Conservation (phyloP, 2,329 filamentous ascomycete genomes). For the Westerdykella sp. region DNA sequence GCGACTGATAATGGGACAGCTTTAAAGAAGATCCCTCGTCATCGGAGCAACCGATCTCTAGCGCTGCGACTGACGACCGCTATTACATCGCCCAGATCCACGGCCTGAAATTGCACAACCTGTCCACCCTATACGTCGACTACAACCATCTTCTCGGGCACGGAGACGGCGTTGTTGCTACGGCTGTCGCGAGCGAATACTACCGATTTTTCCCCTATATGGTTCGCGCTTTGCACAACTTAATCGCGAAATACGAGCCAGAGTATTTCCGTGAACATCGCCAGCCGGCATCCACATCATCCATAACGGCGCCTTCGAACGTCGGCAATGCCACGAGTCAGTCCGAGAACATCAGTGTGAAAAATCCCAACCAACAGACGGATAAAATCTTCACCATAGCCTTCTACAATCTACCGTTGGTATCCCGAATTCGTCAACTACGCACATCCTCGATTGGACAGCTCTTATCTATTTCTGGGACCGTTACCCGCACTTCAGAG, state of each 20-base stretch:
- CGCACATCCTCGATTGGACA: conserved; percentile 88
- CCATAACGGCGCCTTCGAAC: conserved; percentile 61
- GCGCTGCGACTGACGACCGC: conserved; percentile 63
- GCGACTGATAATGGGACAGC: conserved; percentile 23
- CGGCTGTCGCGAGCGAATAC: conserved; percentile 83
- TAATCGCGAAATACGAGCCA: conserved; percentile 91
- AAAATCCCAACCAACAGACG: conserved; percentile 87
- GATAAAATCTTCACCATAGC: conserved; percentile 92
- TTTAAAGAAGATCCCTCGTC: conserved; percentile 64
- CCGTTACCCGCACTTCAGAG: conserved; percentile 93
- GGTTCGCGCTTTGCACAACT: conserved; percentile 78
- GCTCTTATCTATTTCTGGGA: conserved; percentile 91
- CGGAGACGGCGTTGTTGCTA: conserved; percentile 73
- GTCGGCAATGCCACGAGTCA: conserved; percentile 53
- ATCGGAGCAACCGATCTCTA: conserved; percentile 57
- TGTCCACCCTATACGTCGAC: conserved; percentile 85
- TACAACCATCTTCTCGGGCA: conserved; percentile 75
- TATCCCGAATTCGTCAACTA: conserved; percentile 77
- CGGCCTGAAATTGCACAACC: conserved; percentile 63
- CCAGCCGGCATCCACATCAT: conserved; percentile 69
- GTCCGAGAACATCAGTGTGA: conserved; percentile 54
- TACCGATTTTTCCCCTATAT: conserved; percentile 94
- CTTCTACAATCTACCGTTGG: conserved; percentile 86
- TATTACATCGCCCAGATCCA: conserved; percentile 83
- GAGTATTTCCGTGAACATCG: conserved; percentile 90